Evolutionary conservation across 495 filamentous ascomycete species (phyloP), one percentile per base, ranked within the genome.

Genomic region (Talaromyces liani): DNA sequence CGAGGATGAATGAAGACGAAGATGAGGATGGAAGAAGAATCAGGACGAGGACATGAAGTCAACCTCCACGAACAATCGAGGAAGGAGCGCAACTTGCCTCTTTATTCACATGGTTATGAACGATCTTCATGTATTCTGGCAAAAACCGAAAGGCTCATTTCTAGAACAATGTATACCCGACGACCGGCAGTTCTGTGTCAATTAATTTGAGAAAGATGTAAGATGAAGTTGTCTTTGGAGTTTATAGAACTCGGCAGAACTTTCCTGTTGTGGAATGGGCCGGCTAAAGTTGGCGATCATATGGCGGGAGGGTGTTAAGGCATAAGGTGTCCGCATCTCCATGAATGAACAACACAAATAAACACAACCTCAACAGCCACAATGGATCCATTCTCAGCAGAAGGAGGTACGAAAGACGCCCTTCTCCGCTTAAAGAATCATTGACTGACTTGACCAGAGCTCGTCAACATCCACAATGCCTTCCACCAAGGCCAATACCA

Each of bases 301-400:
- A n/a, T 57, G 9, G 27, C 54, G 8, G 22, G 27, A 57, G 54
- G 9, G 1, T 12, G 18, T 36, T 33, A 58, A 58, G 8, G 56
- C 56, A 33, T 36, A n/a, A 56, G 53, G 53, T 56, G 53, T 56
- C 53, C 27, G 53, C 53, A 56, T 27, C 16, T 57, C 14, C 29
- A 36, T 36, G 8, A 58, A 20, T 58, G 56, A 58, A 36, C 56
- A 18, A 36, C 31, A 41, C 36, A 41, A 41, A 41, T 16, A 58
- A 58, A 56, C 53, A 58, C 12, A 36, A 33, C 9, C 29, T 3
- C 27, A 33, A 36, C 56, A 58, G 16, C 24, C 56, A 16, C 56
- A 58, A 95, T 95, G 91, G 94, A 98, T 81, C 94, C 93, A 64
- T 98, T 93, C 72, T 95, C 91, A 22, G 84, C 90, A 68, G 94